Conservation (phyloP, 2,329 filamentous ascomycete genomes). For the Sarocladium oryzae region DNA sequence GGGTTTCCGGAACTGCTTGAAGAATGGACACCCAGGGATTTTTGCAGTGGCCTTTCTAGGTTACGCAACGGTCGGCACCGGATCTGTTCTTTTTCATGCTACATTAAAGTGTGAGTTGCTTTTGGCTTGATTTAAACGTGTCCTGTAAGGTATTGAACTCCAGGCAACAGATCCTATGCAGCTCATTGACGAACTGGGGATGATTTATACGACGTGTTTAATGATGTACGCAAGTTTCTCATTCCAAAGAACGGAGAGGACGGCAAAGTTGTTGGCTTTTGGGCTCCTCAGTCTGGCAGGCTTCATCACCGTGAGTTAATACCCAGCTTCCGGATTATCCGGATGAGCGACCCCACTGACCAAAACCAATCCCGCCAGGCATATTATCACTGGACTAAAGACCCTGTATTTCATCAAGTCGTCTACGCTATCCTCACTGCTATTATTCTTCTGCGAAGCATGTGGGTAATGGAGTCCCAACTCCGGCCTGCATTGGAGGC, state of each 20-base stretch:
- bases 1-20: conserved; percentile 67
- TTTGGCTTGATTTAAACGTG: neutral
- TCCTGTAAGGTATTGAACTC: neutral
- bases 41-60: conserved; percentile 60
- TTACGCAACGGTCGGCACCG: conserved; percentile 47
- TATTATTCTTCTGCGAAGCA: conserved; percentile 63
- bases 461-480: conserved; percentile 62
- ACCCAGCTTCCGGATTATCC: neutral
- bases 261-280: conserved; percentile 49
- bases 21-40: conserved; percentile 66
- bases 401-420: conserved; percentile 77
- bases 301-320: conserved; percentile 64
- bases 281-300: conserved; percentile 48
- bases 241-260: conserved; percentile 49
- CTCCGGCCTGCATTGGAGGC: conserved; percentile 39
- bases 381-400: conserved; percentile 71
- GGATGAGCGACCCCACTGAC: neutral
- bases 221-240: conserved; percentile 64
- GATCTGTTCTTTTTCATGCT: conserved; percentile 50
- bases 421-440: conserved; percentile 69
- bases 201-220: conserved; percentile 54
- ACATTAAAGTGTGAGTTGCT: conserved; percentile 45
- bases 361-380: conserved; percentile 20
- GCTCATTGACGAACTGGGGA: conserved; percentile 52
- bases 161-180: conserved; percentile 47